Evolutionary conservation across 2,329 filamentous ascomycete genomes (phyloP).

Genomic region (Arthroderma sp.): DNA sequence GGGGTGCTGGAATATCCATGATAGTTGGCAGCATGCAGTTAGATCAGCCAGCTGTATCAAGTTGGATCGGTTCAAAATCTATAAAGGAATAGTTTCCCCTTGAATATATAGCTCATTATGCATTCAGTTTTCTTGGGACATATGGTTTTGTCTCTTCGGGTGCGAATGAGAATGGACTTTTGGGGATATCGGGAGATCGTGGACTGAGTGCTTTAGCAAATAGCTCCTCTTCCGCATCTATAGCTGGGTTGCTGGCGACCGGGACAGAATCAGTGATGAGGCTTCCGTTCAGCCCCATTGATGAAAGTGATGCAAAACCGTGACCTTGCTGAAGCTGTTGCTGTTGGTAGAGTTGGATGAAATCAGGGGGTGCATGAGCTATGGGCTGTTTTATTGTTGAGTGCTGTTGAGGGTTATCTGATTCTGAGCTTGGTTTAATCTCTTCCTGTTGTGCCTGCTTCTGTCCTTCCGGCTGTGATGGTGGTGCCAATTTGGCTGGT

Average conservation of each 20-base stretch:
- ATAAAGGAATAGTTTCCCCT: no score
- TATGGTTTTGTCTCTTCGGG: conserved; percentile 25
- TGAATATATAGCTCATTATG: conserved; percentile 2
- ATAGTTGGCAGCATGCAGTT: no score
- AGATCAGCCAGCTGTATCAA: no score
- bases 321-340: conserved; percentile 21
- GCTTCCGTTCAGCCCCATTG: no score
- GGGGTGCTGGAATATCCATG: no score
- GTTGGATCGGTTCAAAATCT: no score
- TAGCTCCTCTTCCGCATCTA: conserved; percentile 60
- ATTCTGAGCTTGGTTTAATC: not conserved
- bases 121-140: conserved; percentile 9
- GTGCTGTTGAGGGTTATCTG: not conserved
- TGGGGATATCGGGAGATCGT: conserved; percentile 70
- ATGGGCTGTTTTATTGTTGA: conserved; percentile 14
- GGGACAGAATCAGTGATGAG: no score
- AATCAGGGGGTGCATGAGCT: conserved; percentile 26
- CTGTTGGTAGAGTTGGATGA: conserved; percentile 13
- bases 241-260: conserved; percentile 12
- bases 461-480: conserved; percentile 20
- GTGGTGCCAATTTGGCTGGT: conserved; percentile 18
- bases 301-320: conserved; percentile 8
- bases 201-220: conserved; percentile 83
- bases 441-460: conserved; percentile 1
- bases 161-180: conserved; percentile 61